Evolutionary conservation across 1,284 basidiomycete genomes (phyloP).

Genomic region (Irpex rosettiformis): DNA sequence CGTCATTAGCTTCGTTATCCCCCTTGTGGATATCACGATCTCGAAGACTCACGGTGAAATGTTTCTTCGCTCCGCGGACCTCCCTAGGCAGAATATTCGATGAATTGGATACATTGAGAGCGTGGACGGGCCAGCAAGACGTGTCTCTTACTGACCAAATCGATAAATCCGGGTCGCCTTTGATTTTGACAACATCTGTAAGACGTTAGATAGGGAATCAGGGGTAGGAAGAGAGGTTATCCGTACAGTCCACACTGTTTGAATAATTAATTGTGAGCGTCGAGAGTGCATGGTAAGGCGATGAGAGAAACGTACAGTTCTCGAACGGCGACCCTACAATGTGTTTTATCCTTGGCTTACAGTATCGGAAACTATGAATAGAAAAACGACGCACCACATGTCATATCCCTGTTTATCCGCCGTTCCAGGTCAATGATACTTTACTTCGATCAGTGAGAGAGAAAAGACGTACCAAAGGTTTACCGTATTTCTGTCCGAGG

Average conservation of each 20-base stretch:
- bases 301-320: constrained; percentile 57
- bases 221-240: constrained; percentile 1
- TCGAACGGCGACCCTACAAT: constrained; percentile 64
- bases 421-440: background rate
- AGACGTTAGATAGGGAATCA: background rate
- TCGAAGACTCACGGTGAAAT: constrained; percentile 66
- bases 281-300: too few relatives aligned
- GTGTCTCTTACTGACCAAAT: constrained; percentile 65
- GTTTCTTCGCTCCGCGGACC: constrained; percentile 75
- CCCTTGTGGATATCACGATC: background rate
- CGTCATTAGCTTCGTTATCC: background rate
- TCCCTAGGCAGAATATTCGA: constrained; percentile 51
- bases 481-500: constrained; percentile 75
- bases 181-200: constrained; percentile 64
- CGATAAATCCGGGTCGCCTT: constrained; percentile 70
- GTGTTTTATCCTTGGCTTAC: background rate
- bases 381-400: constrained; percentile 39
- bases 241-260: constrained; percentile 66
- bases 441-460: too few relatives aligned
- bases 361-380: constrained; percentile 2
- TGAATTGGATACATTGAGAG: background rate
- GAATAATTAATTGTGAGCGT: background rate
- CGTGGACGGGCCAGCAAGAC: too few relatives aligned
- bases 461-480: constrained; percentile 37
- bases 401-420: constrained; percentile 48